Evolutionary conservation across 176 grass and related monocot species (phyloP).

Genomic region (Hordeum vulgare): DNA sequence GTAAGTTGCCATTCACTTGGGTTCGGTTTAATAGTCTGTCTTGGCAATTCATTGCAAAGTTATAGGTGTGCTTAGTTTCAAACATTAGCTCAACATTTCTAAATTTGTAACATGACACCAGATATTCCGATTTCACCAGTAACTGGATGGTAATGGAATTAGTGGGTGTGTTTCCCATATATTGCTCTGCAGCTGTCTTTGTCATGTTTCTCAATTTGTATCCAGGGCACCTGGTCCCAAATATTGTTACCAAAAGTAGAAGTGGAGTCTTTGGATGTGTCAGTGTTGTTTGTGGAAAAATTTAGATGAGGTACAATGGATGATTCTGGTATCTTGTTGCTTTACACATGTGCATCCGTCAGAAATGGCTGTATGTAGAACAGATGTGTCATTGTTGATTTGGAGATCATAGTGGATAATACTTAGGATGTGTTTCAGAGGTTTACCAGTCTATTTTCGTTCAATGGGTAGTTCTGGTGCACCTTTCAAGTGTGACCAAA

Average conservation of each 20-base stretch:
- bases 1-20: conserved; percentile 39
- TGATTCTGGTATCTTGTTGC: not conserved
- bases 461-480: not conserved
- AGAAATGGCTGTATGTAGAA: not conserved
- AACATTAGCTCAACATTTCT: conserved; percentile 33
- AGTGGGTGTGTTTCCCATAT: conserved; percentile 42
- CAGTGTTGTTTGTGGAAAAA: not conserved
- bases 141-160: conserved; percentile 38
- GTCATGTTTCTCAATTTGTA: conserved; percentile 25
- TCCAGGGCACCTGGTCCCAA: conserved; percentile 20
- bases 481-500: conserved; percentile 3
- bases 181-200: conserved; percentile 25
- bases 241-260: conserved; percentile 12
- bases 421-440: not conserved
- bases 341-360: not conserved
- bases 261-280: not conserved
- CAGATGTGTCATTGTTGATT: not conserved
- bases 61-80: conserved; percentile 13
- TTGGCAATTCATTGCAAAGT: conserved; percentile 7
- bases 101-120: conserved; percentile 40
- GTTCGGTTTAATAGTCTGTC: not conserved
- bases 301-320: not conserved
- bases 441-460: not conserved
- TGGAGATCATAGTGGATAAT: not conserved
- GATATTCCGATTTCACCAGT: conserved; percentile 39